These are phyloP conservation scores for Hirschfeldia incana DNA, from an alignment of 345 rosid species.

Conservation along the genomic window DNA sequence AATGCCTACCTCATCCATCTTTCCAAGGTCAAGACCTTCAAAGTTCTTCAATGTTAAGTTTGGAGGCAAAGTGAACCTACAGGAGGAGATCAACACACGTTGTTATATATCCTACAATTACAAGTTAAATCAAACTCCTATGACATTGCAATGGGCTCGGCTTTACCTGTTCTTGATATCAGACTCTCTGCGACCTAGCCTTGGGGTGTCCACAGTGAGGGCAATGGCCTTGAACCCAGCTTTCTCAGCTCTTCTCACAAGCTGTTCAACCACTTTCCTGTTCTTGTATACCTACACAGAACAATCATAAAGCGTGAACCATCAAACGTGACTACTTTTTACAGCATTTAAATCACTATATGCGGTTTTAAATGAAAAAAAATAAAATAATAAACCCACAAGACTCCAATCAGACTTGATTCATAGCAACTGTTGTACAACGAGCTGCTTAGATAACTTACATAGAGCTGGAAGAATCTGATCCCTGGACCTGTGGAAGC, in stretches of 20 bases:
- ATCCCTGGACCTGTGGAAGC: constrained; percentile 87
- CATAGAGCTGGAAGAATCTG: constrained; percentile 85
- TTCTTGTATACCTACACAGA: constrained; percentile 58
- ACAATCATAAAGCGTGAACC: background rate
- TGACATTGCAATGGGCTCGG: background rate
- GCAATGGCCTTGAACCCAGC: constrained; percentile 91
- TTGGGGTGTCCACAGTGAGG: constrained; percentile 85
- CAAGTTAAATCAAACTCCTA: background rate
- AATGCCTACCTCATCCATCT: constrained; percentile 56
- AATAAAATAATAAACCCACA: too few relatives aligned
- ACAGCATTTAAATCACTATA: too few relatives aligned
- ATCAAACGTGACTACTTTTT: constrained; percentile 4
- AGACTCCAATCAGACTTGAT: too few relatives aligned
- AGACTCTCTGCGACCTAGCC: constrained; percentile 84
- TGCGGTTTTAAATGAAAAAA: too few relatives aligned
- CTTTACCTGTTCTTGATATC: constrained; percentile 81
- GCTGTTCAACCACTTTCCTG: constrained; percentile 75
- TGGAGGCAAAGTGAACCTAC: constrained; percentile 73
- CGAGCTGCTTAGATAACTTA: constrained; percentile 33
- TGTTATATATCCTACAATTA: background rate
- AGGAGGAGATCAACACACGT: background rate
- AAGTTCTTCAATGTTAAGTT: constrained; percentile 46
- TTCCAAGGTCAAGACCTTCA: constrained; percentile 2
- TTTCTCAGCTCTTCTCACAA: constrained; percentile 80
- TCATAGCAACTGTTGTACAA: background rate